These are phyloP conservation scores for Aspergillus sojae DNA, from an alignment of 2,329 filamentous ascomycete species.

Conservation along the genomic window DNA sequence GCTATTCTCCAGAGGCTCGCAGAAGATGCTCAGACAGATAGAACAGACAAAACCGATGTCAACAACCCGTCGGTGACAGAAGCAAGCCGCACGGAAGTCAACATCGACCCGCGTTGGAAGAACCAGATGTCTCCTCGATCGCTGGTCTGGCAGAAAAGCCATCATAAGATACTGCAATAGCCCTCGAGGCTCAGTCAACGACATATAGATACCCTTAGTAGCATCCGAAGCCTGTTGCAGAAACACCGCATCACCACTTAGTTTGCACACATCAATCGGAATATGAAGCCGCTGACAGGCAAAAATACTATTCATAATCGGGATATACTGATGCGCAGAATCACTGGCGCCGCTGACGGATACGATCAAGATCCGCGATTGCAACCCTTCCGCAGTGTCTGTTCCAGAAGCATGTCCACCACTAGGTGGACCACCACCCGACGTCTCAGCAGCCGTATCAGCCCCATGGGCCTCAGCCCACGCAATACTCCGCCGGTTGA, in stretches of 20 bases:
- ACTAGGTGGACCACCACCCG: slow-evolving; percentile 32
- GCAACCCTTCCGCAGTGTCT: slow-evolving; percentile 53
- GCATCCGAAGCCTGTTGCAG: slow-evolving; percentile 86
- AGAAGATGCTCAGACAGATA: slow-evolving; percentile 94
- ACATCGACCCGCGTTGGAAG: slow-evolving; percentile 81
- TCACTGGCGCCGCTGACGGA: slow-evolving; percentile 90
- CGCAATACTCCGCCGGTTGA: slow-evolving; percentile 76
- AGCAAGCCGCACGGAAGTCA: slow-evolving; percentile 97
- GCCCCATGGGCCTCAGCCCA: slow-evolving; percentile 61
- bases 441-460: slow-evolving; percentile 44
- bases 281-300: slow-evolving; percentile 86
- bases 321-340: slow-evolving; percentile 87
- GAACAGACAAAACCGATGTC: slow-evolving; percentile 95
- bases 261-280: slow-evolving; percentile 87
- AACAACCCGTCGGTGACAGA: slow-evolving; percentile 89
- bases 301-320: slow-evolving; percentile 98
- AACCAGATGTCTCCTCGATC: slow-evolving; percentile 66
- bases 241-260: slow-evolving; percentile 85
- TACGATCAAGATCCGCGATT: slow-evolving; percentile 83
- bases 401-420: slow-evolving; percentile 23
- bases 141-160: slow-evolving; percentile 77
- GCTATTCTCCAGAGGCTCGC: slow-evolving; percentile 63
- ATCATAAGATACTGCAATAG: slow-evolving; percentile 94
- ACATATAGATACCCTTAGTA: slow-evolving; percentile 70
- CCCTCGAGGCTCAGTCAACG: slow-evolving; percentile 65